Base-by-base conservation (phyloP, 192 early-diverging fungal genomes). In the Coemansia sp. region DNA sequence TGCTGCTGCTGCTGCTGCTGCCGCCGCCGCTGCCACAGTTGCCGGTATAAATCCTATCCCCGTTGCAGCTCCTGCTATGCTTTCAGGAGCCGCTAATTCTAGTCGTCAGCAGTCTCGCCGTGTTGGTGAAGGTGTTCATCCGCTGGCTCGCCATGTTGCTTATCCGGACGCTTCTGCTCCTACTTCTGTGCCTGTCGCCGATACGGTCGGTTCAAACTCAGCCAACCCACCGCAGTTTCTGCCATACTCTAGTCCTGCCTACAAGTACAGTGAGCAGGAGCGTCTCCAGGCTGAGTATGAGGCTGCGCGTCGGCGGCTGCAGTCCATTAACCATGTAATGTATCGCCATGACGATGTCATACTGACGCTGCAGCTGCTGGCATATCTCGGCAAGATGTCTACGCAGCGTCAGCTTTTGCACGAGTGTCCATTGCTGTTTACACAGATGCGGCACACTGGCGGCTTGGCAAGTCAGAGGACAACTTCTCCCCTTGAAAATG, bases 361-460 rank as follows among this genome's bases (percentile, higher is more conserved):
- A 29, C 84, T 93, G 46, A 87, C 92, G 4, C 81, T 92, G 60
- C 94, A 95, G 77, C 81, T 97, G 14, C 84, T 95, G 10, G 93
- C 92, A 30, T 94, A 94, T 64, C 87, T 97, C 9, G 91, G 88
- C 57, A 97, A 97, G 74, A 95, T 94, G 72, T 89, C 91, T 23
- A 85, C 89, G 6, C 84, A 94, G 61, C 88, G 95, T n/a, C 84
- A 69, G 59, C 64, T 67, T 33, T 62, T 80, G 10, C 78, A 69
- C 56, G 72, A 72, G 30, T 80, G 72, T 56, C 78, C 78, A 7
- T 54, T 80, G 70, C 78, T 80, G 14, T 76, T 61, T 36, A 56
- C 74, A 0, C 64, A 76, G 19, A 56, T 68, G 56, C 57, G 67
- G 57, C 25, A 54, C 59, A 52, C 54, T 27, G 55, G 59, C 22